Base-by-base conservation (phyloP, 2,329 filamentous ascomycete species). In the Mycosphaerella sp. region DNA sequence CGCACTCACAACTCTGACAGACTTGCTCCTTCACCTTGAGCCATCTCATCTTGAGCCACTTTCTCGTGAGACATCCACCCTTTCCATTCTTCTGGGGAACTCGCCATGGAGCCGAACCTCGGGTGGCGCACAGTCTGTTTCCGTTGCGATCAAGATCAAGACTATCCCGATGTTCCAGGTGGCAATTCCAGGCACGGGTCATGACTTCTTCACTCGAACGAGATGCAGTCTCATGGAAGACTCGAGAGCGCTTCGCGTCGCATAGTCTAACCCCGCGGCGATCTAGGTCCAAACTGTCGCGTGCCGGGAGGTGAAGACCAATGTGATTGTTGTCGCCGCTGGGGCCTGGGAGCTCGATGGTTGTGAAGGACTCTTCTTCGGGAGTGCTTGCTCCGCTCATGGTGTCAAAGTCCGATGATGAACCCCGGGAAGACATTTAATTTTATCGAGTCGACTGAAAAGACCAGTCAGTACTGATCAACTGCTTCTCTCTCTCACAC, bases 101-200 rank as follows among this genome's bases (percentile, higher is more conserved):
- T 29, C 26, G 34, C 34, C 34, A 38, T 2, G 17, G 6, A 10
- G 42, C 42, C 5, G 42, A 44, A n/a, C 42, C 42, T n/a, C 42
- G 21, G 3, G 42, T 44, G 2, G 5, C 21, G 32, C 48, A 51
- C 0, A 51, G 48, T 17, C 29, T 23, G 17, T 38, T 45, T 8
- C 48, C 48, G 32, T 51, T 45, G 14, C 48, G 48, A 45, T 51
- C 48, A 26, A 45, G 41, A 8, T 51, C 48, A 17, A 51, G 40
- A 34, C 48, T 51, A 23, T 51, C 31, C 17, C 41, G 41, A 23
- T 42, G 40, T 39, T 45, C 40, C 17, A 50, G 48, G 8, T 21
- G 2, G 21, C 6, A 14, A 31, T 29, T 43, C 26, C 21, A 34
- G 39, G 23, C 21, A 8, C 32, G 12, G 12, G 8, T 9, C 34